phyloP scores from a whole-genome alignment of 2,329 filamentous ascomycete genomes.

The Aspergillus neotritici region DNA sequence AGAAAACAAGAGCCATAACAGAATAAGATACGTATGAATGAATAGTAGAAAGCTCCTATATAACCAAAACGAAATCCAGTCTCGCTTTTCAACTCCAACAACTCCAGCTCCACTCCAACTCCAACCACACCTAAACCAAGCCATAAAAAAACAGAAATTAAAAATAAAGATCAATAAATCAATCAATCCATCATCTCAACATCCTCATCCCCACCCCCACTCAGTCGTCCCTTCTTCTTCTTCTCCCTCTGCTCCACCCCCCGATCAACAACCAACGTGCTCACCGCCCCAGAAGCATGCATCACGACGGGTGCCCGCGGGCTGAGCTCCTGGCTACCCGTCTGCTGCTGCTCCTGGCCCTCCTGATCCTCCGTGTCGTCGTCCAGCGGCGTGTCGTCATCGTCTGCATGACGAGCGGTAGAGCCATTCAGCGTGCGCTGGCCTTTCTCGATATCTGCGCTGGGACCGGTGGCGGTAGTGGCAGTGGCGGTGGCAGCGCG shows the following conservation, averaged over 20 bases:
- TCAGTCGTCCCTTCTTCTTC: slow-evolving; percentile 1
- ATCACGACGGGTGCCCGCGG: slow-evolving; percentile 32
- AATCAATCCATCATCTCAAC: slow-evolving; percentile 53
- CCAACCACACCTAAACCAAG: no score
- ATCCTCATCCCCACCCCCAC: slow-evolving; percentile 42
- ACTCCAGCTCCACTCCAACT: no score
- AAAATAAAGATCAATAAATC: not conserved
- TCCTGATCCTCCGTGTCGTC: slow-evolving; percentile 18
- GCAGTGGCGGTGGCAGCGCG: slow-evolving; percentile 39
- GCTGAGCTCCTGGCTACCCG: slow-evolving; percentile 18
- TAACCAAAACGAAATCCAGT: no score
- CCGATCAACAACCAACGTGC: slow-evolving; percentile 51
- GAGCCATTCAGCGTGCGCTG: slow-evolving; percentile 34
- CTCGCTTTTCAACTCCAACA: no score
- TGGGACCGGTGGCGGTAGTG: slow-evolving; percentile 15
- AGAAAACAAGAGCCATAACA: no score
- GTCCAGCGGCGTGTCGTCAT: slow-evolving; percentile 15
- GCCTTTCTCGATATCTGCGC: slow-evolving; percentile 31
- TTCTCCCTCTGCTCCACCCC: slow-evolving; percentile 41
- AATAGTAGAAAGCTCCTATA: no score
- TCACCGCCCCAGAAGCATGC: slow-evolving; percentile 37
- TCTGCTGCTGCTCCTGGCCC: slow-evolving; percentile 10
- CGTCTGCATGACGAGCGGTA: no score
- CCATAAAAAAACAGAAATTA: no score
- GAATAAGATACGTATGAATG: no score